Conservation (phyloP, 768 basidiomycete genomes). For the Boletus vermiculosoides region DNA sequence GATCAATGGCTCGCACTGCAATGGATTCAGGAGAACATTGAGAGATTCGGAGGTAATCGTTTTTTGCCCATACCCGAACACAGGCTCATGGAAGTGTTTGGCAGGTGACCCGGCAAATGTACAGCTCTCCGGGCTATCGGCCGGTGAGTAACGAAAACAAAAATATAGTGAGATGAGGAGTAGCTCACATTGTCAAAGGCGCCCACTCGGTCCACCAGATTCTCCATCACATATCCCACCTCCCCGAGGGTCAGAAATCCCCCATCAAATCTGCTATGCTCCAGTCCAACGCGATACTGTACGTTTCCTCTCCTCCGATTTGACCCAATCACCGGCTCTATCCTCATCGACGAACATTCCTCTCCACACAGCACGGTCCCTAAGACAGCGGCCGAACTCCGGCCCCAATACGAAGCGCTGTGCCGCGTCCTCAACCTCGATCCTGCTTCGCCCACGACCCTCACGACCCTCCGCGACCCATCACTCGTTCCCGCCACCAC, state of each 20-base stretch:
- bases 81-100: background rate
- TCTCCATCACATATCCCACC: conserved; percentile 63
- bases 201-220: conserved; percentile 76
- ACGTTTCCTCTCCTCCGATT: conserved; percentile 19
- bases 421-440: conserved; percentile 56
- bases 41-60: conserved; percentile 48
- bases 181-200: conserved; percentile 37
- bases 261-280: conserved; percentile 67
- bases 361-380: conserved; percentile 46
- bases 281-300: conserved; percentile 78
- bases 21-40: conserved; percentile 70
- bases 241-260: conserved; percentile 53
- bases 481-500: conserved; percentile 44
- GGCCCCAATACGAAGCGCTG: conserved; percentile 62
- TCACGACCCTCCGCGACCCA: conserved; percentile 52
- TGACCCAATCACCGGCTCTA: background rate
- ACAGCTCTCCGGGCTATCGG: conserved; percentile 68
- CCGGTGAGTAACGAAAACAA: conserved; percentile 41
- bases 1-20: conserved; percentile 78
- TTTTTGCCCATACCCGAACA: background rate
- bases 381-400: conserved; percentile 56
- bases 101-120: conserved; percentile 61
- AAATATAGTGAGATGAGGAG: background rate
- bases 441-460: conserved; percentile 46
- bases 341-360: background rate